These are phyloP conservation scores for Scleroderma bovista DNA, from an alignment of 768 basidiomycete species.

Conservation along the genomic window DNA sequence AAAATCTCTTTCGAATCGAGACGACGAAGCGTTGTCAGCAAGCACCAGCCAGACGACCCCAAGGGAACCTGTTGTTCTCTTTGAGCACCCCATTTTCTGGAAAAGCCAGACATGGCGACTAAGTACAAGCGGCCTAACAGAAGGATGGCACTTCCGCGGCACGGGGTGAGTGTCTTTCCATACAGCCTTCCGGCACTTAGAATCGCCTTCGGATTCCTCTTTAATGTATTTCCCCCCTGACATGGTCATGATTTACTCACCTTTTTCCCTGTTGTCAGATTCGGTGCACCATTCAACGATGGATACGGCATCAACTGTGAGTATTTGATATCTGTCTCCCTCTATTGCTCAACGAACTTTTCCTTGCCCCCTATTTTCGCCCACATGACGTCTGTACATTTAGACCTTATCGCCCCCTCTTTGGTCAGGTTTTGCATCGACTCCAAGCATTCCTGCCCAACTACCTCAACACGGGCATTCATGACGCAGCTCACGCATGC, in stretches of 20 bases:
- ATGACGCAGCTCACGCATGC: slow-evolving; percentile 58
- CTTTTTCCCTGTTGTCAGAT: not conserved
- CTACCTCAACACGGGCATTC: slow-evolving; percentile 69
- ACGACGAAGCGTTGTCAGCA: not conserved
- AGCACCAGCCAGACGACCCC: not conserved
- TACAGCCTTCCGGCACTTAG: too few species aligned
- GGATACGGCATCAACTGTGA: not conserved
- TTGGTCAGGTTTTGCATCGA: slow-evolving; percentile 92
- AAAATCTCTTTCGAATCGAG: not conserved
- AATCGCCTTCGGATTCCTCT: too few species aligned
- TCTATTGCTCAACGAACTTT: not conserved
- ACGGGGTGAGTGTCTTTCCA: slow-evolving; percentile 54
- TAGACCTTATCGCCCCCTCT: slow-evolving; percentile 77
- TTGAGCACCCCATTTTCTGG: slow-evolving; percentile 73
- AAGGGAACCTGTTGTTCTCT: slow-evolving; percentile 35
- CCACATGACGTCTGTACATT: not conserved
- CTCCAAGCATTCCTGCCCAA: slow-evolving; percentile 65
- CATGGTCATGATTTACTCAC: too few species aligned
- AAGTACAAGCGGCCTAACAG: slow-evolving; percentile 85
- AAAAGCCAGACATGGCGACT: slow-evolving; percentile 81
- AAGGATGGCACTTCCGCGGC: slow-evolving; percentile 80
- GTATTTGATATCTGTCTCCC: not conserved
- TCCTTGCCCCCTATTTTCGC: not conserved
- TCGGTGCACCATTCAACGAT: not conserved
- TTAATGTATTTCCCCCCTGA: too few species aligned